These are phyloP conservation scores for Plasmodium gaboni DNA, from an alignment of 169 alveolate genomes.

Conservation along the genomic window DNA sequence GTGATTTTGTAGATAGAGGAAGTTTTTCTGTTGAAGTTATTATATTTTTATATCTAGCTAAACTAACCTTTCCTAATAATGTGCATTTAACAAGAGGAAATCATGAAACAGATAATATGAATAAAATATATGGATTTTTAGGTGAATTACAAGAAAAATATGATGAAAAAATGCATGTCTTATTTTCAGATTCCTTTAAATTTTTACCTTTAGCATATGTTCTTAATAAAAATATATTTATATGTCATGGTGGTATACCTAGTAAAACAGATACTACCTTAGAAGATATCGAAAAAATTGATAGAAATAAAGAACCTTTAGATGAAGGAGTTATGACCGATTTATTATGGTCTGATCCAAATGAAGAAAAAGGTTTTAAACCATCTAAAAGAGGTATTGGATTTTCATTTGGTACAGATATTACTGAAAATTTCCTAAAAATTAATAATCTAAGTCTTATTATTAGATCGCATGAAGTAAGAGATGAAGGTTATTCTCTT, in stretches of 20 bases:
- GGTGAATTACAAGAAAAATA: constrained; percentile 98
- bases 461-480: constrained; percentile 98
- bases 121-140: constrained; percentile 98
- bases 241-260: constrained; percentile 99
- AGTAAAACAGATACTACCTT: constrained; percentile 95
- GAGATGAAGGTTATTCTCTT: constrained; percentile 98
- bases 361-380: constrained; percentile 94
- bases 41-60: constrained; percentile 91
- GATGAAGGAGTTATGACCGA: constrained; percentile 96
- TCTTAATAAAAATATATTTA: constrained; percentile 94
- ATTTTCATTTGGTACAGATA: constrained; percentile 97
- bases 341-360: constrained; percentile 99
- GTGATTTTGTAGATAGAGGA: constrained; percentile 99
- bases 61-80: constrained; percentile 94
- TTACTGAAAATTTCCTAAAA: constrained; percentile 94
- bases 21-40: constrained; percentile 98
- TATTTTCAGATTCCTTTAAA: constrained; percentile 94
- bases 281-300: constrained; percentile 93
- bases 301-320: constrained; percentile 97
- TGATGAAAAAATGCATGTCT: constrained; percentile 95
- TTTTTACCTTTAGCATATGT: constrained; percentile 97
- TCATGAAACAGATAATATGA: constrained; percentile 98
- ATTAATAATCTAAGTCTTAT: constrained; percentile 92
- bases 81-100: constrained; percentile 99
- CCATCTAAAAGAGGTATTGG: constrained; percentile 99